These are phyloP conservation scores for Metschnikowia cubensis DNA, from an alignment of 805 yeast species.

Conservation along the genomic window DNA sequence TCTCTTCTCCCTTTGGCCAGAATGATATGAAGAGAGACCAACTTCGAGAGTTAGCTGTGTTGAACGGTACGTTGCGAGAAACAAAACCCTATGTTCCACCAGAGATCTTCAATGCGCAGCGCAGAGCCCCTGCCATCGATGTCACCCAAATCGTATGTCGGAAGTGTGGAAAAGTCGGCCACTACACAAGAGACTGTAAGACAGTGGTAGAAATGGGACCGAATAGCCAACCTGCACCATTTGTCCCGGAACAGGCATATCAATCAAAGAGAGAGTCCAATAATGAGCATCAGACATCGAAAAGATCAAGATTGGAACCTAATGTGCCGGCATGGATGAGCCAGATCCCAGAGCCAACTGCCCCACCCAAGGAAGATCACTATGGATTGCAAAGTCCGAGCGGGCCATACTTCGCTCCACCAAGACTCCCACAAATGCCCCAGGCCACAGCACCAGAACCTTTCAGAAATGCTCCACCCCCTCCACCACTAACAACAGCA, in stretches of 20 bases:
- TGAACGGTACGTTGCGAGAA: slow-evolving; percentile 91
- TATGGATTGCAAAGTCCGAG: background rate
- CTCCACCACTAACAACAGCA: slow-evolving; percentile 2
- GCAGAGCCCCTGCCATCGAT: slow-evolving; percentile 36
- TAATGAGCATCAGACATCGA: background rate
- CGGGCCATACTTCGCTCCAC: background rate
- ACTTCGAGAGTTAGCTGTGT: slow-evolving; percentile 82
- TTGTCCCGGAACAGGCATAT: background rate
- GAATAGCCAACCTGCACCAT: background rate
- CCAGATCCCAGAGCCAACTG: background rate
- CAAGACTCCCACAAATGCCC: background rate
- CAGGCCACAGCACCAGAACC: background rate
- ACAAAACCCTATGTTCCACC: slow-evolving; percentile 53
- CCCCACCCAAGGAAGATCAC: background rate
- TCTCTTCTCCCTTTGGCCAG: slow-evolving; percentile 87
- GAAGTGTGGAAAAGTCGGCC: slow-evolving; percentile 80
- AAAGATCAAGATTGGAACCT: slow-evolving; percentile 1
- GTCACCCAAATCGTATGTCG: slow-evolving; percentile 60
- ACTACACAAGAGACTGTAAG: slow-evolving; percentile 83
- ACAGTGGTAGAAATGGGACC: slow-evolving; percentile 19
- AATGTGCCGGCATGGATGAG: slow-evolving; percentile 3
- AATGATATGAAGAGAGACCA: slow-evolving; percentile 90
- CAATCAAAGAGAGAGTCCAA: background rate
- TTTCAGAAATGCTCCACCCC: background rate
- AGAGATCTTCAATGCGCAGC: slow-evolving; percentile 32